phyloP scores from a whole-genome alignment of 2,329 filamentous ascomycete species.

The Stachybotrys echinatus region DNA sequence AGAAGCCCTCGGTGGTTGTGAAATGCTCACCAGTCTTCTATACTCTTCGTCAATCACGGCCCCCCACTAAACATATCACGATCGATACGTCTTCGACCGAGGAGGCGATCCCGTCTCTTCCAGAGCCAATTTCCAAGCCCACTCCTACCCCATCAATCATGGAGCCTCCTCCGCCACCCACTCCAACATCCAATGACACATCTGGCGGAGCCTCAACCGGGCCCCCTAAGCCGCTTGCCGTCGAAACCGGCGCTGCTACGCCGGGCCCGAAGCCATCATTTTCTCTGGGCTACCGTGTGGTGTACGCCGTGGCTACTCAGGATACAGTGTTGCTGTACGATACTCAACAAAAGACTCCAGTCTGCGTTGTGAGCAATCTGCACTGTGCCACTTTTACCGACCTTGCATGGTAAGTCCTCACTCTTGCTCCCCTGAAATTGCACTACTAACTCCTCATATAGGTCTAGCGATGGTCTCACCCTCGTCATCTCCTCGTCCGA shows the following conservation, averaged over 20 bases:
- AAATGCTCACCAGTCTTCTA: constrained; percentile 91
- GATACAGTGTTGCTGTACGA: constrained; percentile 94
- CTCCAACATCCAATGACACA: constrained; percentile 41
- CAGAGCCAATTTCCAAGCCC: constrained; percentile 71
- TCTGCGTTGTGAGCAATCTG: constrained; percentile 93
- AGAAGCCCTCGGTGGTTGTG: constrained; percentile 95
- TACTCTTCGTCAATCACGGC: constrained; percentile 63
- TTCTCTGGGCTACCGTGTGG: constrained; percentile 82
- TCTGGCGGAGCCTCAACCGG: constrained; percentile 37
- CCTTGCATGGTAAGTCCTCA: constrained; percentile 71
- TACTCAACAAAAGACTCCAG: constrained; percentile 89
- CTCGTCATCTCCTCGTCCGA: constrained; percentile 96
- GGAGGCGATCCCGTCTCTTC: constrained; percentile 75
- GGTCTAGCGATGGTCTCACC: constrained; percentile 46
- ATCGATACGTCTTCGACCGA: constrained; percentile 89
- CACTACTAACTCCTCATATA: constrained; percentile 24
- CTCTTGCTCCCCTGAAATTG: not conserved
- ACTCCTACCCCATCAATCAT: constrained; percentile 58
- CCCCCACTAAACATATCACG: constrained; percentile 79
- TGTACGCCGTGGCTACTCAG: constrained; percentile 95
- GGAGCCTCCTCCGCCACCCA: constrained; percentile 72
- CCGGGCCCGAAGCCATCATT: constrained; percentile 68
- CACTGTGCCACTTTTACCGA: constrained; percentile 98
- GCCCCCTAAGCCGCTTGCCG: constrained; percentile 42
- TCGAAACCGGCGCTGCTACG: constrained; percentile 41